Evolutionary conservation across 164 flowering plant species (phyloP), one percentile per base, ranked within the genome.

Genomic region (Piper betle): DNA sequence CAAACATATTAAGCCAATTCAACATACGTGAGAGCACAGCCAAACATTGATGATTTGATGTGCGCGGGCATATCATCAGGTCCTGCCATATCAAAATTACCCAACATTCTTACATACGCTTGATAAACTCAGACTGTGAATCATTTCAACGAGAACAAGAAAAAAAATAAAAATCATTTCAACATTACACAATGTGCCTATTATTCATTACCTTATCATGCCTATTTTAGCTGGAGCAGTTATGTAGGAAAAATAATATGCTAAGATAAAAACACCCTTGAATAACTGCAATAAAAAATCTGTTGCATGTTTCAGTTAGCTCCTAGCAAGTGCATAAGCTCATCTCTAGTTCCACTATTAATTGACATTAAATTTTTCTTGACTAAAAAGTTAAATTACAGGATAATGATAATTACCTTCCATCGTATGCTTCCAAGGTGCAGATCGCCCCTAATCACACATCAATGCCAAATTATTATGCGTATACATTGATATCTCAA

Each of bases 61-160:
- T 93, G 99, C 16, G 99, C 99, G 25, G 99, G 99, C 97, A 93
- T 93, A 76, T 90, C 99, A 80, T 93, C 99, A 41, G 99, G 92
- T 57, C 99, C 98, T 92, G 87, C 69, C 9, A 79, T 66, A 52
- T 56, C 58, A 5, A 19, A 25, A 1, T 2, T 19, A 38, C 1
- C 25, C 9, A 55, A 19, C 16, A 18, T 13, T 13, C 39, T 33
- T 55, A 38, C 2, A 55, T 5, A 46, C 3, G 15, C 6, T 41
- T 20, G 37, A 68, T 33, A 20, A 19, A 13, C 33, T 25, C 33
- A 25, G 33, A 25, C 33, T 25, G 33, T 25, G 33, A 25, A 25
- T 25, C 33, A 25, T 2, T 25, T 25, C 33, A 25, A 25, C 33
- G 33, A 25, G 33, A 25, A 25, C 33, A 25, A 25, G 33, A 25